A percentile compares a stretch with the other conserved stretches of the same genome.
Conservation (phyloP, 2,329 filamentous ascomycete species). For the Sporothrix brasiliensis region DNA sequence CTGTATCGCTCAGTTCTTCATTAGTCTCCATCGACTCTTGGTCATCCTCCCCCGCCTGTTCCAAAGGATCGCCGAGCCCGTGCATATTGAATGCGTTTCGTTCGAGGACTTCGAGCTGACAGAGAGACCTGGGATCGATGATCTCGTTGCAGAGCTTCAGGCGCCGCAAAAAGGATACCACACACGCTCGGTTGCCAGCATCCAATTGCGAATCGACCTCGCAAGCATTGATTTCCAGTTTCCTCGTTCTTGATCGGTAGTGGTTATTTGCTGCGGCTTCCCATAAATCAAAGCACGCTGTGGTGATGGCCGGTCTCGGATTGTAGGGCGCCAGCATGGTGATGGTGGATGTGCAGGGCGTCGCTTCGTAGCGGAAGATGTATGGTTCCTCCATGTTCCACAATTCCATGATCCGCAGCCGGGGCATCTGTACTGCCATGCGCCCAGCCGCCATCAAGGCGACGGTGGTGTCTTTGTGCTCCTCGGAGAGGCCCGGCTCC, state of each 20-base stretch:
- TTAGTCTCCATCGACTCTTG: neutral
- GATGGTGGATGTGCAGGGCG: neutral
- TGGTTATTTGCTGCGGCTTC: neutral
- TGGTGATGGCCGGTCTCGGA: neutral
- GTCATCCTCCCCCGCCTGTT: neutral
- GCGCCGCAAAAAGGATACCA: neutral
- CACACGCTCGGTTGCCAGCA: neutral
- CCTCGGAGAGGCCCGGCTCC: neutral
- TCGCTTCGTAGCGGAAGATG: constrained; percentile 5
- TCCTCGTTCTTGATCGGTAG: neutral
- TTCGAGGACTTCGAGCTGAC: neutral
- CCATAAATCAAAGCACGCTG: neutral
- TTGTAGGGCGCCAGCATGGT: neutral
- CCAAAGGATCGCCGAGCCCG: no score
- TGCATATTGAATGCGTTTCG: neutral
- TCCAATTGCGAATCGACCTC: neutral
- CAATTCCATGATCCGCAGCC: constrained; percentile 3
- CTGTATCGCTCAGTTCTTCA: neutral
- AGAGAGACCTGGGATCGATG: neutral
- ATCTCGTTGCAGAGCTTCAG: neutral
- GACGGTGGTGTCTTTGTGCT: neutral
- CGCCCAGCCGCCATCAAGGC: neutral
- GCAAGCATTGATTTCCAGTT: neutral
- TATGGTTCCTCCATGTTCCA: neutral
- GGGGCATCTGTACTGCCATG: neutral